These are phyloP conservation scores for Solanum paucissectum DNA, from an alignment of 257 asterid species.

Conservation along the genomic window DNA sequence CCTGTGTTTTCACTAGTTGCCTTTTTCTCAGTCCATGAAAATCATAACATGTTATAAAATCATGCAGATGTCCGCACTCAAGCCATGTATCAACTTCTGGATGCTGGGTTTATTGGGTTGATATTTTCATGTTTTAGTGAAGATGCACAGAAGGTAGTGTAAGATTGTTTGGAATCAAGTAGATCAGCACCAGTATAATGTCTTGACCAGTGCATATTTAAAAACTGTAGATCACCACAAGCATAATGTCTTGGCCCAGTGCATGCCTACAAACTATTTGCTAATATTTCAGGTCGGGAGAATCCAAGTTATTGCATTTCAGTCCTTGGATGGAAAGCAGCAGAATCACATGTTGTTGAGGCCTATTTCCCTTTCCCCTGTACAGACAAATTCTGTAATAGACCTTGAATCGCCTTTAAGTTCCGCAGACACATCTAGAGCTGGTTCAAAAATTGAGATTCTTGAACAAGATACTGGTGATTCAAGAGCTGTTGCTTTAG, in stretches of 20 bases:
- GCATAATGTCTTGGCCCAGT: not conserved
- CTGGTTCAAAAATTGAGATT: constrained; percentile 34
- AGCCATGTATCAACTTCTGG: constrained; percentile 97
- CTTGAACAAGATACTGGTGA: constrained; percentile 71
- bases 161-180: not conserved
- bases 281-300: constrained; percentile 67
- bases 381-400: constrained; percentile 39
- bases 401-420: constrained; percentile 60
- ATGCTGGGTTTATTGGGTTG: constrained; percentile 95
- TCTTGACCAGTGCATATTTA: not conserved
- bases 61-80: constrained; percentile 90
- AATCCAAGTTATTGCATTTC: constrained; percentile 92
- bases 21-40: not conserved
- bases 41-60: not conserved
- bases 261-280: not conserved
- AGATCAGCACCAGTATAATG: not conserved
- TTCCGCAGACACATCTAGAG: constrained; percentile 44
- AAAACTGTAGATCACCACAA: not conserved
- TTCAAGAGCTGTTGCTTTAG: constrained; percentile 33
- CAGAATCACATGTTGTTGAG: constrained; percentile 42
- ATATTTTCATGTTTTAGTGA: constrained; percentile 97
- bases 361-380: constrained; percentile 57
- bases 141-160: constrained; percentile 86
- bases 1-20: not conserved
- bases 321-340: constrained; percentile 95